Evolutionary conservation across 352 stramenopile genomes (phyloP).

Genomic region (Globisporangium paddicum): DNA sequence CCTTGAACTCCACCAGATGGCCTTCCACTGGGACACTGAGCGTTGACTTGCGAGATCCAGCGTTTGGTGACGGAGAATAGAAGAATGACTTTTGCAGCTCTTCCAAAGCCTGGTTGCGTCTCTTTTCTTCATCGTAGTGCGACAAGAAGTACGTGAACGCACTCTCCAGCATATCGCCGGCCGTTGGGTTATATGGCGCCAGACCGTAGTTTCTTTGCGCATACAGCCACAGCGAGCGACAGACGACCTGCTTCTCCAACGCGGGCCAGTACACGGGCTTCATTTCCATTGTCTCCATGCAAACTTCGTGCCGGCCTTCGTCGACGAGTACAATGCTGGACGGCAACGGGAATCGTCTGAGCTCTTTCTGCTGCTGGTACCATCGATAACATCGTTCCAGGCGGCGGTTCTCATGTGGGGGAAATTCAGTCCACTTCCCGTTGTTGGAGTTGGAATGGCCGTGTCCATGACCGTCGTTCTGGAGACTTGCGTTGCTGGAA

Average conservation of each 20-base stretch:
- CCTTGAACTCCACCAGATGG: slow-evolving; percentile 82
- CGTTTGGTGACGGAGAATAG: slow-evolving; percentile 22
- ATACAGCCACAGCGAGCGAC: slow-evolving; percentile 75
- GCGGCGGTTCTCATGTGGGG: slow-evolving; percentile 60
- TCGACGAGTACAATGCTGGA: slow-evolving; percentile 70
- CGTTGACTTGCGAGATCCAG: slow-evolving; percentile 34
- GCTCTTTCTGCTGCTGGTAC: slow-evolving; percentile 52
- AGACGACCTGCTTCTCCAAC: slow-evolving; percentile 62
- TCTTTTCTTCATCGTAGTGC: slow-evolving; percentile 57
- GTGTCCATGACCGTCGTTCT: not conserved
- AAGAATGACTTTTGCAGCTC: slow-evolving; percentile 44
- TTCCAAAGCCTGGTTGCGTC: slow-evolving; percentile 44
- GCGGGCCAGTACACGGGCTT: slow-evolving; percentile 75
- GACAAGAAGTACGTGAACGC: slow-evolving; percentile 77
- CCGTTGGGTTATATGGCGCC: slow-evolving; percentile 62
- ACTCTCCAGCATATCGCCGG: slow-evolving; percentile 42
- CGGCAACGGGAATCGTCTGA: slow-evolving; percentile 30
- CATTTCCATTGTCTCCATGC: slow-evolving; percentile 74
- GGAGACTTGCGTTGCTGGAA: not conserved
- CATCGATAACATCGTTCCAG: slow-evolving; percentile 64
- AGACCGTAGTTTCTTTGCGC: slow-evolving; percentile 79
- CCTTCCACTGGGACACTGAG: slow-evolving; percentile 72
- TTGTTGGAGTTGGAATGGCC: slow-evolving; percentile 5
- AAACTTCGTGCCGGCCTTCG: slow-evolving; percentile 78
- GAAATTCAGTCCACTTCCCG: slow-evolving; percentile 75